Evolutionary conservation across 2,329 filamentous ascomycete species (phyloP).

Genomic region (Scedosporium boydii): DNA sequence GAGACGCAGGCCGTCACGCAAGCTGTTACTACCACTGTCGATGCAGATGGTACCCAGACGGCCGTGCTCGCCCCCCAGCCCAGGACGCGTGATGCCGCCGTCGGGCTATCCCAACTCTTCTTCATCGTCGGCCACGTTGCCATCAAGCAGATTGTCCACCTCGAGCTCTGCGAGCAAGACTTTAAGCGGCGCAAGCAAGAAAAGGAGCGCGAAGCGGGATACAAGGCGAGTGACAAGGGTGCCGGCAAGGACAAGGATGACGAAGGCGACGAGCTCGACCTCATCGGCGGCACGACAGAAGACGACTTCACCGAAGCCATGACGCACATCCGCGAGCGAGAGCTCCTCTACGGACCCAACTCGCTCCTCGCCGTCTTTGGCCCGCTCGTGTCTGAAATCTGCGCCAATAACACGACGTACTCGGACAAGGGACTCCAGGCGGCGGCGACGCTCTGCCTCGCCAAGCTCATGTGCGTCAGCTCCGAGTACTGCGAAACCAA

Average conservation of each 20-base stretch:
- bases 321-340: constrained; percentile 72
- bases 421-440: constrained; percentile 84
- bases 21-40: constrained; percentile 13
- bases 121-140: constrained; percentile 95
- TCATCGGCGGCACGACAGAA: constrained; percentile 93
- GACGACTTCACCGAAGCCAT: constrained; percentile 87
- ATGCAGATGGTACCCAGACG: constrained; percentile 13
- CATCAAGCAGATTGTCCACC: constrained; percentile 97
- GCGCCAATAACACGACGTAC: constrained; percentile 88
- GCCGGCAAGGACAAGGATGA: constrained; percentile 46
- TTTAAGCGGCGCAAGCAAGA: constrained; percentile 95
- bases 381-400: constrained; percentile 84
- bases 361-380: constrained; percentile 88
- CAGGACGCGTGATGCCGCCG: constrained; percentile 56
- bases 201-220: constrained; percentile 57
- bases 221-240: constrained; percentile 32
- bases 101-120: constrained; percentile 78
- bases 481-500: constrained; percentile 94
- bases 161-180: constrained; percentile 94
- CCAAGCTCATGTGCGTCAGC: constrained; percentile 98
- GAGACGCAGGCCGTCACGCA: constrained; percentile 28
- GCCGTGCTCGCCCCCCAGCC: constrained; percentile 18
- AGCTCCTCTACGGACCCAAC: constrained; percentile 70
- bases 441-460: constrained; percentile 85
- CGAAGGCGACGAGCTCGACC: constrained; percentile 81